Conservation (phyloP, 345 rosid species). For the Murraya paniculata region DNA sequence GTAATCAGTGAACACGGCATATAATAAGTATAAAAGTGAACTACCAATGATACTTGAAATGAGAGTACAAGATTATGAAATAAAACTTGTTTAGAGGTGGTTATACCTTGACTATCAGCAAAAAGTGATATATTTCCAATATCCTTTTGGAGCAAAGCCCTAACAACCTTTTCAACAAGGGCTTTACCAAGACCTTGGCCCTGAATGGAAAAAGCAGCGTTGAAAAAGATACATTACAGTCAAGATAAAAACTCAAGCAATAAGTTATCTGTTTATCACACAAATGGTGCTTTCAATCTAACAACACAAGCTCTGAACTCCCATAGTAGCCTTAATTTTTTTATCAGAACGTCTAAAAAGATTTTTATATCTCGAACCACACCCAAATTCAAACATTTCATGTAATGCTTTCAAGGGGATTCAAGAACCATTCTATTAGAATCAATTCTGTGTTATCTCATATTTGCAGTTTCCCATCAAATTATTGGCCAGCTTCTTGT, state of each 20-base stretch:
- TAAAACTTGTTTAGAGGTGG: conserved; percentile 9
- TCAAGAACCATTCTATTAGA: not conserved
- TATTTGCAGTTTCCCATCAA: not conserved
- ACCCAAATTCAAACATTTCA: not conserved
- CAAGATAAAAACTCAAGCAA: conserved; percentile 1
- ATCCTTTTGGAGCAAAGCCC: conserved; percentile 86
- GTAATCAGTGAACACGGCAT: not conserved
- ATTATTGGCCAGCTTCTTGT: not conserved
- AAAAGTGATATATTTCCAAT: conserved; percentile 96
- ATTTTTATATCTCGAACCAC: not conserved
- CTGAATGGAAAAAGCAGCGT: conserved; percentile 35
- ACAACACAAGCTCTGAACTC: not conserved
- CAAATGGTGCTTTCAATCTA: not conserved
- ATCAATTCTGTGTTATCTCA: not conserved
- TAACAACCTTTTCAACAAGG: conserved; percentile 78
- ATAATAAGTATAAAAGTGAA: not conserved
- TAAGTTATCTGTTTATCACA: not conserved
- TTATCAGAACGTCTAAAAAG: not conserved
- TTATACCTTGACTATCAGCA: conserved; percentile 90
- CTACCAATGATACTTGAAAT: not conserved
- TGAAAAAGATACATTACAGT: conserved; percentile 4
- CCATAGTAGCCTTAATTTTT: not conserved
- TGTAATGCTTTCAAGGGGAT: not conserved
- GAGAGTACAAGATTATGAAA: not conserved
- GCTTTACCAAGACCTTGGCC: conserved; percentile 97